phyloP scores from a whole-genome alignment of 768 basidiomycete species.

The Agaricus subrufescens region DNA sequence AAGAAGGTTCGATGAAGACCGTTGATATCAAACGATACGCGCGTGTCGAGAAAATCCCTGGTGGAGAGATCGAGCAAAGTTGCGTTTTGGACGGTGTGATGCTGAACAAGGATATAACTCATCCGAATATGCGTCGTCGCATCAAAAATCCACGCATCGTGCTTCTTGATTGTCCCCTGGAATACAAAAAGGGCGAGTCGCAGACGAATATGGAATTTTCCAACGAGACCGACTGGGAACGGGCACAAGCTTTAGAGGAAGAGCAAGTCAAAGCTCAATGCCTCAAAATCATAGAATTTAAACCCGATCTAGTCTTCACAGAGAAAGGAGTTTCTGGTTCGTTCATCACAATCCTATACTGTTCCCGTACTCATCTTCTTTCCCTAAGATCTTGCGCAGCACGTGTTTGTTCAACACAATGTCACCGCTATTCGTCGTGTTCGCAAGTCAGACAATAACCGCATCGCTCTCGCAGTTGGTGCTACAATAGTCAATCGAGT shows the following conservation, averaged over 20 bases:
- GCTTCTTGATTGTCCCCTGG: slow-evolving; percentile 89
- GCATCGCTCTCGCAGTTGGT: slow-evolving; percentile 91
- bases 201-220: slow-evolving; percentile 99
- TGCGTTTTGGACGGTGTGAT: slow-evolving; percentile 86
- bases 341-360: slow-evolving; percentile 20
- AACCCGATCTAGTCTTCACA: slow-evolving; percentile 91
- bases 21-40: slow-evolving; percentile 99
- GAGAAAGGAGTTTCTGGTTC: slow-evolving; percentile 96
- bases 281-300: slow-evolving; percentile 83
- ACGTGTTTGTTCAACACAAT: slow-evolving; percentile 81
- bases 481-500: slow-evolving; percentile 96
- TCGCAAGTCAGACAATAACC: slow-evolving; percentile 98
- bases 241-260: slow-evolving; percentile 93
- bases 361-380: not conserved
- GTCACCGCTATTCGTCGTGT: slow-evolving; percentile 96
- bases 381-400: slow-evolving; percentile 81
- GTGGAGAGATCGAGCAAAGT: slow-evolving; percentile 95
- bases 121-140: slow-evolving; percentile 91
- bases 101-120: slow-evolving; percentile 98
- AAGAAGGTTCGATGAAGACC: slow-evolving; percentile 70
- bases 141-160: slow-evolving; percentile 89
- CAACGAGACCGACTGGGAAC: slow-evolving; percentile 89
- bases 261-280: slow-evolving; percentile 91
- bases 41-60: slow-evolving; percentile 94
- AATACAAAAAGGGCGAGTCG: slow-evolving; percentile 98